Evolutionary conservation across 148 eudicot species (phyloP), one percentile per base, ranked within the genome.

Genomic region (Amaranthus cruentus): DNA sequence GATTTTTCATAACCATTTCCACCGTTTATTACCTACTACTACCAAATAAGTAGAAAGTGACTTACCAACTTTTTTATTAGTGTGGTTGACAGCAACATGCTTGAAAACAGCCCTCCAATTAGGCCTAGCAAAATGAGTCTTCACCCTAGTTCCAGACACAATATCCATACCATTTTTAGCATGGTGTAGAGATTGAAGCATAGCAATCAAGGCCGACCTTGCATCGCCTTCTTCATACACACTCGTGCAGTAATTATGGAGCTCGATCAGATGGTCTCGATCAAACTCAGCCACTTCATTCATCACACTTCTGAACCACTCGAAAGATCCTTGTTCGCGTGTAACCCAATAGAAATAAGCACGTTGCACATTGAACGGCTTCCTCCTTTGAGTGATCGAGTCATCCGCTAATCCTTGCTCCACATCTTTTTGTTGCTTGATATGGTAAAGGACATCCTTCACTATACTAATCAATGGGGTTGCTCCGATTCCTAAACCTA

Each of bases 301-400:
- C 88, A 85, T 87, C 57, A 87, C 83, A 2, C 78, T 81, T 44
- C 76, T 82, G 57, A 87, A 87, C 91, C 87, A 85, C 70, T 87
- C 82, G n/a, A 85, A 87, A 2, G 85, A 87, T 18, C 87, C 87
- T 43, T 83, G 84, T 46, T 84, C 84, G 2, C 85, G 71, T 0
- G 91, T 85, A 55, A 84, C 85, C 88, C 88, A 84, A 61, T 84
- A 84, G 72, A 87, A 87, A 64, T 83, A 87, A n/a, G 81, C 88
- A 8, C 81, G 76, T 11, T 77, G 55, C 14, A 83, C 83, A 51
- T 58, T 53, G 66, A 85, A 84, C 3, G 85, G 85, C 55, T 69
- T 75, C 47, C 68, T 56, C n/a, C n/a, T 75, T 51, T 51, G 75
- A 9, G 43, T 55, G 9, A 5, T 63, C 18, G 18, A 47, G 46